Percentiles rank a stretch among this genome's conserved stretches.
These are phyloP conservation scores for Colletotrichum cereale DNA, from an alignment of 2,329 filamentous ascomycete genomes.

Conservation along the genomic window DNA sequence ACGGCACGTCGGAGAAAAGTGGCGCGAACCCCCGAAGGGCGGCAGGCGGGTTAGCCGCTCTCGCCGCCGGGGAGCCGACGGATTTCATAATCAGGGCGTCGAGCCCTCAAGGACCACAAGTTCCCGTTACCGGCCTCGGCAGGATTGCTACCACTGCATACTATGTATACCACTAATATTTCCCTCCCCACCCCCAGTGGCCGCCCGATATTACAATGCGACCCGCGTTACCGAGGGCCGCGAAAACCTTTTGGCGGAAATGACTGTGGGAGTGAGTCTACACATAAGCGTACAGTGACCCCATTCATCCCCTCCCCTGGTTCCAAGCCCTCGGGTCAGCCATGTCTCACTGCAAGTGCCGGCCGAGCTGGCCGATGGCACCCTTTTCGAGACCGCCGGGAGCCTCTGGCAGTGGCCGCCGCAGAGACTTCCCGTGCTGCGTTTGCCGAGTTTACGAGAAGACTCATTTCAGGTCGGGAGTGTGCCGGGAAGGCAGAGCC, in stretches of 20 bases:
- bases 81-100: conserved; percentile 34
- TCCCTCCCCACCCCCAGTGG: too few relatives aligned
- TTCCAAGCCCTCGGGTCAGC: conserved; percentile 4
- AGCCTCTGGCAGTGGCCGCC: background rate
- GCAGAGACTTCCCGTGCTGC: background rate
- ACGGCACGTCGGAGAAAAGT: conserved; percentile 35
- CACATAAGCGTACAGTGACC: too few relatives aligned
- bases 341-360: background rate
- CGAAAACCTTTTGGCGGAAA: background rate
- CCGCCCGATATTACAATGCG: too few relatives aligned
- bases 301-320: conserved; percentile 1
- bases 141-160: too few relatives aligned
- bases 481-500: background rate
- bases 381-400: background rate
- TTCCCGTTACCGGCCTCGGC: too few relatives aligned
- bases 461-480: too few relatives aligned
- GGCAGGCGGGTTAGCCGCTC: background rate
- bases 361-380: background rate
- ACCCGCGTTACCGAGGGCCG: background rate
- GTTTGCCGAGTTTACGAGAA: background rate
- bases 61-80: conserved; percentile 14
- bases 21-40: conserved; percentile 16
- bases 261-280: background rate
- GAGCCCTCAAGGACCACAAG: too few relatives aligned
- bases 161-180: too few relatives aligned